phyloP scores from a whole-genome alignment of 768 basidiomycete genomes.

The Lactarius psammicola region DNA sequence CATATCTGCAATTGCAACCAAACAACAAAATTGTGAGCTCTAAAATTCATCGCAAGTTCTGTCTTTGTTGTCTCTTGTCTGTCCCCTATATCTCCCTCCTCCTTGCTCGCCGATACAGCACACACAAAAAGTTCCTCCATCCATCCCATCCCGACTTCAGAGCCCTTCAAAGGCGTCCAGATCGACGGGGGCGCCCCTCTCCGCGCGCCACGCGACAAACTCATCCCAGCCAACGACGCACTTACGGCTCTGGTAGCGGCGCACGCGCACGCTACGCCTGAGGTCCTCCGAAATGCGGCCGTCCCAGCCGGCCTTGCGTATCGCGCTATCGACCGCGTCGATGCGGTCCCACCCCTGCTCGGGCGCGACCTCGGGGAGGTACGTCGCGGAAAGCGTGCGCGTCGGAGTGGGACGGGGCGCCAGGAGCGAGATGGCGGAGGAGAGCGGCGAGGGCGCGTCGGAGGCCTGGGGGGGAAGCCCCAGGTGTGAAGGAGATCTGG shows the following conservation, averaged over 20 bases:
- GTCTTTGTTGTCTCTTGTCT: background rate
- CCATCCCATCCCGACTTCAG: background rate
- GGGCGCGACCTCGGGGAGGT: conserved; percentile 87
- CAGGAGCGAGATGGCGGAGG: conserved; percentile 61
- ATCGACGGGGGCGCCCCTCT: conserved; percentile 38
- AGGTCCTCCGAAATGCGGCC: conserved; percentile 81
- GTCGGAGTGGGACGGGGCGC: conserved; percentile 31
- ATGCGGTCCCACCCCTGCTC: conserved; percentile 94
- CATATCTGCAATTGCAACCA: background rate
- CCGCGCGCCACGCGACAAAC: conserved; percentile 70
- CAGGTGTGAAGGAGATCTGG: conserved; percentile 82
- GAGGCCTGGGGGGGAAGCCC: conserved; percentile 57
- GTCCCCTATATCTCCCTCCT: too few relatives aligned
- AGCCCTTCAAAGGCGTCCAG: conserved; percentile 7
- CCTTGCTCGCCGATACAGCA: too few relatives aligned
- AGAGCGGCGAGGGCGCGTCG: conserved; percentile 66
- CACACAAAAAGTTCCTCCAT: background rate
- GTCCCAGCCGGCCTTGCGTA: conserved; percentile 90
- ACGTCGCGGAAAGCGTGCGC: conserved; percentile 78
- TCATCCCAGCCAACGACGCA: conserved; percentile 72
- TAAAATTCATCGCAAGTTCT: background rate
- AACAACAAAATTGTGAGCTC: background rate
- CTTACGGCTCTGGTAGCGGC: conserved; percentile 78
- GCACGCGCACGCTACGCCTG: conserved; percentile 69
- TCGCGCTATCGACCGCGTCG: conserved; percentile 87